Conservation (phyloP, 208 protist genomes). For the Polymyxa betae region DNA sequence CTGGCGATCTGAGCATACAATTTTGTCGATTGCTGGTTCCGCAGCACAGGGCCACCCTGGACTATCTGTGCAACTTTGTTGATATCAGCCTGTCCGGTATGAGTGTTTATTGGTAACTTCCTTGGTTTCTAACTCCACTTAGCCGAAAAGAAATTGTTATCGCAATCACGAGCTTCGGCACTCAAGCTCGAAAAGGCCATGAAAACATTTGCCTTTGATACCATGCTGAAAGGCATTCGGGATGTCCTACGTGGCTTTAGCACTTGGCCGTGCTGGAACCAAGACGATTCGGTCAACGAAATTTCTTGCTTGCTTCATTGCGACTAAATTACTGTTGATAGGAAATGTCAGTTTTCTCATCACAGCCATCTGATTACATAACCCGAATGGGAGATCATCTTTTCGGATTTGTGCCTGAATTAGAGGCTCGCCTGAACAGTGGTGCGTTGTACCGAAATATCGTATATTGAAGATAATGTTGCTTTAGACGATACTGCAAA, state of each 20-base stretch:
- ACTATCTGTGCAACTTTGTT: not conserved
- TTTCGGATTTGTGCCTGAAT: not conserved
- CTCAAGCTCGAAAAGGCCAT: no score
- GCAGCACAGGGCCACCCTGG: not conserved
- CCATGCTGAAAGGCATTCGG: not conserved
- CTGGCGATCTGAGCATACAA: not conserved
- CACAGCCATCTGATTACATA: slow-evolving; percentile 43
- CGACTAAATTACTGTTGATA: not conserved
- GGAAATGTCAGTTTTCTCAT: not conserved
- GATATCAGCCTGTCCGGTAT: not conserved
- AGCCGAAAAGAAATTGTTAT: no score
- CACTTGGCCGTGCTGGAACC: not conserved
- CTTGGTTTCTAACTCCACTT: no score
- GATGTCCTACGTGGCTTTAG: not conserved
- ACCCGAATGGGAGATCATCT: slow-evolving; percentile 27
- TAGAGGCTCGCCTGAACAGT: not conserved
- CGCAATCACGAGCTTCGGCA: not conserved
- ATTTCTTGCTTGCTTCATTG: not conserved
- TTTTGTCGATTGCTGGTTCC: not conserved
- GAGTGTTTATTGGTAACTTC: no score
- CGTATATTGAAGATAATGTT: not conserved
- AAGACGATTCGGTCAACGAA: not conserved
- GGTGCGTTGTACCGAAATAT: not conserved
- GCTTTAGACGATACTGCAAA: not conserved
- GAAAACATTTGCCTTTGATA: not conserved